Evolutionary conservation across 2,329 filamentous ascomycete genomes (phyloP).

Genomic region (Cladosporium sp.): DNA sequence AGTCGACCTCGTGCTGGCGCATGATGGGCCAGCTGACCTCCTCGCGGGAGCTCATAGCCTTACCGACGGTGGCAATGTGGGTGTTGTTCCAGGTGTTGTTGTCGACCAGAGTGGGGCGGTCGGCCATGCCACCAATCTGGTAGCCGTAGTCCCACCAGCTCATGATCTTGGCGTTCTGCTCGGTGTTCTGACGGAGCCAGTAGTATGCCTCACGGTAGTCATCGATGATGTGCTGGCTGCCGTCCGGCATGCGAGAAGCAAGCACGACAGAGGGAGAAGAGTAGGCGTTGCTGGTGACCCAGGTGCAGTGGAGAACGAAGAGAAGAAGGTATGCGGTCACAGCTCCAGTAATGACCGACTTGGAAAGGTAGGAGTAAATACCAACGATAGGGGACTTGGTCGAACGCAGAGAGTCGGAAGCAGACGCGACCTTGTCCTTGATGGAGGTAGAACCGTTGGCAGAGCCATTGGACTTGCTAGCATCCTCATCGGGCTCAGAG

Average conservation of each 20-base stretch:
- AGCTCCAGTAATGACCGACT: constrained; percentile 71
- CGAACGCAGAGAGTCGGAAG: constrained; percentile 64
- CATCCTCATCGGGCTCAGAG: constrained; percentile 59
- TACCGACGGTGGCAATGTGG: constrained; percentile 97
- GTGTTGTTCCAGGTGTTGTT: constrained; percentile 99
- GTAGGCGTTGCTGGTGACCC: constrained; percentile 99
- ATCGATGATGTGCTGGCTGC: constrained; percentile 97
- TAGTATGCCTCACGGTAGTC: constrained; percentile 99
- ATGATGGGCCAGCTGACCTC: constrained; percentile 99
- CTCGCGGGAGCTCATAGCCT: constrained; percentile 96
- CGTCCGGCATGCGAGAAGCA: constrained; percentile 88
- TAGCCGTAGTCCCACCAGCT: constrained; percentile 99
- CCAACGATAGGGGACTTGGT: constrained; percentile 75
- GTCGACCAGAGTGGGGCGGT: constrained; percentile 93
- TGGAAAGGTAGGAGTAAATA: constrained; percentile 79
- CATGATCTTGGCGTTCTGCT: constrained; percentile 96
- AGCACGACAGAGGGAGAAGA: constrained; percentile 96
- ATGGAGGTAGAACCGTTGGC: constrained; percentile 47
- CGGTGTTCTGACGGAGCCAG: constrained; percentile 97
- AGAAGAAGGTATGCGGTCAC: constrained; percentile 81
- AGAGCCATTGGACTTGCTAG: constrained; percentile 44
- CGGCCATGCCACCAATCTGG: constrained; percentile 99
- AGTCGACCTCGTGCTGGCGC: constrained; percentile 97
- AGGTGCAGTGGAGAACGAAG: constrained; percentile 97
- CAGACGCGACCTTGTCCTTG: constrained; percentile 58